Conservation (phyloP, 441 rosid species). For the Populus hybrid region DNA sequence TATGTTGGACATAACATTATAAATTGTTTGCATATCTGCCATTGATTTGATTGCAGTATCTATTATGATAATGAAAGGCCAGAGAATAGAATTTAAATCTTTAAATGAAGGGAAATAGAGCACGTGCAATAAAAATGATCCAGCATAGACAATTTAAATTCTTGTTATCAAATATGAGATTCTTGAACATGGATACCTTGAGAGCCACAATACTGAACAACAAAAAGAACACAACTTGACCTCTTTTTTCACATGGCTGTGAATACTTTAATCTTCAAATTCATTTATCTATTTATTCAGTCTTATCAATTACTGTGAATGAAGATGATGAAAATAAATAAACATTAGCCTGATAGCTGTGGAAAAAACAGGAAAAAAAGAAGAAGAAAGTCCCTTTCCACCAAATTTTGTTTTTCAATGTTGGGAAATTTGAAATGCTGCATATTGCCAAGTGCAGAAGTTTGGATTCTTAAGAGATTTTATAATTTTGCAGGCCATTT, state of each 20-base stretch:
- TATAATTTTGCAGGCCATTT: conserved; percentile 39
- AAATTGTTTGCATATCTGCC: neutral
- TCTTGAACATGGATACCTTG: neutral
- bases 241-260: neutral
- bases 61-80: neutral
- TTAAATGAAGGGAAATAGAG: neutral
- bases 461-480: neutral
- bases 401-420: neutral
- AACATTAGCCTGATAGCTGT: neutral
- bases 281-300: neutral
- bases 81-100: neutral
- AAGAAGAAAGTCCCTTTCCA: neutral
- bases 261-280: neutral
- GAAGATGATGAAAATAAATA: neutral
- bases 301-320: neutral
- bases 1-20: neutral
- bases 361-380: neutral
- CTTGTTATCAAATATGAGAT: neutral
- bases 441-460: neutral
- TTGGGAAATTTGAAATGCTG: neutral
- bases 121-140: too few relatives aligned
- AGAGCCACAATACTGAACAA: neutral
- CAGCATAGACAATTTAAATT: neutral
- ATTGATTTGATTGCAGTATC: neutral
- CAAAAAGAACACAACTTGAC: neutral